phyloP scores from a whole-genome alignment of 2,329 filamentous ascomycete species.

The Leptosphaerulina australis region DNA sequence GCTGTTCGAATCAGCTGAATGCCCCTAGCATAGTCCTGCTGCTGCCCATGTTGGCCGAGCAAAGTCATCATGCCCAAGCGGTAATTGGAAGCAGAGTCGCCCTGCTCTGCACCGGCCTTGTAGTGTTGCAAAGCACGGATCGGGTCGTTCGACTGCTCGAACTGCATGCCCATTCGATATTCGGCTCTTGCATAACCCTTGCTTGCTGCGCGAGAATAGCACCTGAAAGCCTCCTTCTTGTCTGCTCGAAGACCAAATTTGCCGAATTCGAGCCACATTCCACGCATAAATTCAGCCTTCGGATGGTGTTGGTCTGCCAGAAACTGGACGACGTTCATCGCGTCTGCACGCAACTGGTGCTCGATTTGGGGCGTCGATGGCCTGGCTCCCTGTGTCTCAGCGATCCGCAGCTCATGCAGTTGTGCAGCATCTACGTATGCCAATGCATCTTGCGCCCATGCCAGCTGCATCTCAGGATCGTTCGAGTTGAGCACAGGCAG shows the following conservation, averaged over 20 bases:
- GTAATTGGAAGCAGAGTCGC: slow-evolving; percentile 86
- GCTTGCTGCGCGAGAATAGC: slow-evolving; percentile 84
- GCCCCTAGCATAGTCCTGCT: slow-evolving; percentile 77
- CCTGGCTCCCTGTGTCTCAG: slow-evolving; percentile 63
- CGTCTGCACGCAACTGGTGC: slow-evolving; percentile 85
- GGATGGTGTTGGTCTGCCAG: slow-evolving; percentile 90
- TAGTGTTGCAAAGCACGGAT: slow-evolving; percentile 92
- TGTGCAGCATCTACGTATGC: slow-evolving; percentile 84
- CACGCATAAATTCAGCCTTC: slow-evolving; percentile 89
- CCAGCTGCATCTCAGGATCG: slow-evolving; percentile 93
- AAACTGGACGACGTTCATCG: slow-evolving; percentile 89
- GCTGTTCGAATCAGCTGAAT: slow-evolving; percentile 83
- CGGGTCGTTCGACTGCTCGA: slow-evolving; percentile 91
- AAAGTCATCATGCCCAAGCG: slow-evolving; percentile 97
- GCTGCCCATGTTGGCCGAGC: slow-evolving; percentile 89
- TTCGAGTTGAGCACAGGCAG: slow-evolving; percentile 87
- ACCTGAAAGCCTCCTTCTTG: slow-evolving; percentile 90
- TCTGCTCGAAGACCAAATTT: slow-evolving; percentile 90
- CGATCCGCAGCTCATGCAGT: slow-evolving; percentile 74
- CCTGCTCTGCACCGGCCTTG: slow-evolving; percentile 75
- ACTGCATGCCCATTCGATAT: slow-evolving; percentile 98
- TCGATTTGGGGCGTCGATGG: slow-evolving; percentile 84
- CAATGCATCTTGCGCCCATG: slow-evolving; percentile 93
- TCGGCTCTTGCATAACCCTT: slow-evolving; percentile 87
- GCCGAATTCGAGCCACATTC: slow-evolving; percentile 98